Conservation (phyloP, 345 rosid genomes). For the Salix suchowensis region DNA sequence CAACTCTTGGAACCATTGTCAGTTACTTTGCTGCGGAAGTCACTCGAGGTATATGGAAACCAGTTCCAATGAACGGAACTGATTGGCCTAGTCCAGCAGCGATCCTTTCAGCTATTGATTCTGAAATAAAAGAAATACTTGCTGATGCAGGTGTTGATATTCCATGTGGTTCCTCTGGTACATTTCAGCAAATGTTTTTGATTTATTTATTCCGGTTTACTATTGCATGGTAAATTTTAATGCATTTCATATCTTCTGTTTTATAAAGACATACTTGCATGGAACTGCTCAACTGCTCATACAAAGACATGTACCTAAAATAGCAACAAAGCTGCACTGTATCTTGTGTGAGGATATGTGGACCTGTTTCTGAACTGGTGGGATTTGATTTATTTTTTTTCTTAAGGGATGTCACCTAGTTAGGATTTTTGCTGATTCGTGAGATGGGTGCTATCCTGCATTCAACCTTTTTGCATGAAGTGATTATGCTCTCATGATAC, state of each 20-base stretch:
- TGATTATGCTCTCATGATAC: neutral
- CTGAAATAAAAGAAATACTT: slow-evolving; percentile 52
- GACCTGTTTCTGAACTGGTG: neutral
- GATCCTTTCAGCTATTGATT: slow-evolving; percentile 39
- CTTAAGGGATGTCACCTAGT: neutral
- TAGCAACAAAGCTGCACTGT: neutral
- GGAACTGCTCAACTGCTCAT: no score
- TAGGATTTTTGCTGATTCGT: neutral
- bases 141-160: slow-evolving; percentile 48
- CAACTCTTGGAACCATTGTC: slow-evolving; percentile 48
- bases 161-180: slow-evolving; percentile 43
- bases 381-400: neutral
- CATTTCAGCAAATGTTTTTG: neutral
- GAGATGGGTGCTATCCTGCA: neutral
- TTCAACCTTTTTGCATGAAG: neutral
- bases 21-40: slow-evolving; percentile 62
- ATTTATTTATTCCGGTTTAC: neutral
- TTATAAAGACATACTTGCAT: no score
- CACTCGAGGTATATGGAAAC: slow-evolving; percentile 61
- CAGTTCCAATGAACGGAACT: slow-evolving; percentile 64
- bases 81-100: slow-evolving; percentile 75
- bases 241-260: no score
- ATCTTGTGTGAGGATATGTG: neutral
- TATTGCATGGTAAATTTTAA: no score
- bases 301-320: neutral